Conservation (phyloP, 2,329 filamentous ascomycete species). For the Exophiala alcalophila region DNA sequence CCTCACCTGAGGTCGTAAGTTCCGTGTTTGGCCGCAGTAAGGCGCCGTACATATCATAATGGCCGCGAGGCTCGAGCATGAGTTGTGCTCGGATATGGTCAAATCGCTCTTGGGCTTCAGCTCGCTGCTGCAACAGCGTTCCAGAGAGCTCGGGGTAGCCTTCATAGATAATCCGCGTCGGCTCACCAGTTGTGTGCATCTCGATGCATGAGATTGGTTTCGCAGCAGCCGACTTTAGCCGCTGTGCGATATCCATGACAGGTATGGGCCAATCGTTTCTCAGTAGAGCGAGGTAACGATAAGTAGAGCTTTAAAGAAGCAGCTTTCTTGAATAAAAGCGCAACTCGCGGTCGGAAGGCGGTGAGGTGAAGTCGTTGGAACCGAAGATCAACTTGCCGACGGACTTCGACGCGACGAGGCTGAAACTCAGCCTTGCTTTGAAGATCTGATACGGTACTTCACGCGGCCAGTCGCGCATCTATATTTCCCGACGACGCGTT, state of each 20-base stretch:
- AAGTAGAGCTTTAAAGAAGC: too few relatives aligned
- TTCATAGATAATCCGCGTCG: constrained; percentile 46
- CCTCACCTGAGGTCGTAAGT: constrained; percentile 39
- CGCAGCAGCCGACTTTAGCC: background rate
- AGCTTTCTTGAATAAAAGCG: too few relatives aligned
- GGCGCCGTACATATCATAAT: constrained; percentile 53
- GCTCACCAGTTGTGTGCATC: constrained; percentile 52
- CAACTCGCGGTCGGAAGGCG: too few relatives aligned
- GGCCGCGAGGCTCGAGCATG: constrained; percentile 50
- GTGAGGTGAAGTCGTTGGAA: too few relatives aligned
- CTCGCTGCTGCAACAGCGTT: constrained; percentile 43
- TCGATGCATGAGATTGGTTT: constrained; percentile 32
- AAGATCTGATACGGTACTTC: background rate
- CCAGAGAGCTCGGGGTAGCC: constrained; percentile 42
- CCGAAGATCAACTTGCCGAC: background rate
- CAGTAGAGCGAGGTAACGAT: too few relatives aligned
- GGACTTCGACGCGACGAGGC: background rate
- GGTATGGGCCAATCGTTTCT: too few relatives aligned
- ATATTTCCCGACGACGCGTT: constrained; percentile 1
- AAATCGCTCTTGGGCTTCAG: constrained; percentile 38
- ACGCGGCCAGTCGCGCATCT: constrained; percentile 4
- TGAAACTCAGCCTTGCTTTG: constrained; percentile 6
- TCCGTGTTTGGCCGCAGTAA: constrained; percentile 45
- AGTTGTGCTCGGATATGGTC: constrained; percentile 44
- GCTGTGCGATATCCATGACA: constrained; percentile 11